A percentile compares a stretch with the other conserved stretches of the same genome.
phyloP scores from a whole-genome alignment of 805 yeast genomes.

The Blastobotrys americana region DNA sequence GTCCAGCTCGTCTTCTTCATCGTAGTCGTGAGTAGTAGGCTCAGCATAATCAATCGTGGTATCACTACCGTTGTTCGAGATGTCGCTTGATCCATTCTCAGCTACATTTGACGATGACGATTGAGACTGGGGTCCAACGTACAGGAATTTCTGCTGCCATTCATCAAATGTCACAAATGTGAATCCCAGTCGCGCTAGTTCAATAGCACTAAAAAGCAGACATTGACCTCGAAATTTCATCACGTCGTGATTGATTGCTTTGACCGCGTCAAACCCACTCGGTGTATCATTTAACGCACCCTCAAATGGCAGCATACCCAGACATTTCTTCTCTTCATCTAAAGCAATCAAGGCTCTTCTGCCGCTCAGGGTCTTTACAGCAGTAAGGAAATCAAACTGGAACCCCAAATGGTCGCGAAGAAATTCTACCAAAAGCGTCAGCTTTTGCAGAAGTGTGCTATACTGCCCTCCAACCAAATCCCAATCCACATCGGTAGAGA shows the following conservation, averaged over 20 bases:
- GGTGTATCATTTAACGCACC: conserved; percentile 15
- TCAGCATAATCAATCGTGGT: not conserved
- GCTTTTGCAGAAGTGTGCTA: not conserved
- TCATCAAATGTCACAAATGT: conserved; percentile 8
- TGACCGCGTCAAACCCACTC: conserved; percentile 5
- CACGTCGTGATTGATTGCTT: not conserved
- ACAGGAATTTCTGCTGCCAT: not conserved
- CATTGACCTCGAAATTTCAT: conserved; percentile 11
- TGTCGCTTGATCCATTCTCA: too few relatives aligned
- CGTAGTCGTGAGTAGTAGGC: too few relatives aligned
- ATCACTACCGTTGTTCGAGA: not conserved
- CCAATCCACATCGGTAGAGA: conserved; percentile 6
- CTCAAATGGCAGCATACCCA: conserved; percentile 10
- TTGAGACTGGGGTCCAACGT: not conserved
- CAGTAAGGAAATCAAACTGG: conserved; percentile 13
- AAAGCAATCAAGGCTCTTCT: conserved; percentile 2
- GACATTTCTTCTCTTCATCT: conserved; percentile 15
- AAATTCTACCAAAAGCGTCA: conserved; percentile 2
- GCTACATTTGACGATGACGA: not conserved
- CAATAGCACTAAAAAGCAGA: conserved; percentile 12
- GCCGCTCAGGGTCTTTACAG: conserved; percentile 9
- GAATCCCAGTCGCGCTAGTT: conserved; percentile 4
- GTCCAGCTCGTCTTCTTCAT: too few relatives aligned
- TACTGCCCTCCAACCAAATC: not conserved
- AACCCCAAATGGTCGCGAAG: conserved; percentile 7